Base-by-base conservation (phyloP, 495 filamentous ascomycete species). In the Neurospora tetrasperma region DNA sequence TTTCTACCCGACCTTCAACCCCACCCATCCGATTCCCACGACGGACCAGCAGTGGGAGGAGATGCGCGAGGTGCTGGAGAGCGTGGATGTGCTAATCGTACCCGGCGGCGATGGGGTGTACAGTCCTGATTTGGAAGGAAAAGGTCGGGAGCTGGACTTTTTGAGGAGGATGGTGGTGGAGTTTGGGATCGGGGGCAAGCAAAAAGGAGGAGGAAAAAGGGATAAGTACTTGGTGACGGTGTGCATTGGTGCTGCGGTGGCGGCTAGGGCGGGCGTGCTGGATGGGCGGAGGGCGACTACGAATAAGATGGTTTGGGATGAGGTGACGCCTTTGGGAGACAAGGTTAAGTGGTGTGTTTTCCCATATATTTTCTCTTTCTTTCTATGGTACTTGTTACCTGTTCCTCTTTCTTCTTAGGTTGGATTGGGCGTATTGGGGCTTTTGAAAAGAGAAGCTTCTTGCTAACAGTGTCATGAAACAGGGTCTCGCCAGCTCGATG, bases 301-400 rank as follows among this genome's bases (percentile, higher is more conserved):
- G 70, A 90, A 89, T 75, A 88, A 90, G 79, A 84, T 84, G 40
- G 86, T 86, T 11, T 90, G 88, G 88, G 46, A 39, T 11, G 71
- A 62, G 14, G 68, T 75, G 14, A 74, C 71, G n/a, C n/a, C 71
- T 20, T 75, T 76, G 70, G 76, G 75, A n/a, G 46, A 70, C 4
- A 72, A 74, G 14, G 75, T 78, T 2, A 74, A 74, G 40, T 79
- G 76, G 76, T 75, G 23, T 43, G 73, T 74, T n/a, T 4, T 59
- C 5, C 4, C 31, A 12, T n/a, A n/a, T n/a, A n/a, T n/a, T n/a
- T n/a, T n/a, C n/a, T n/a, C n/a, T n/a, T n/a, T n/a, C n/a, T n/a
- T n/a, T n/a, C n/a, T n/a, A n/a, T n/a, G n/a, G n/a, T n/a, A n/a
- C n/a, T n/a, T n/a, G n/a, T n/a, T n/a, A n/a, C n/a, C n/a, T 41